These are phyloP conservation scores for Saccharomyces paradoxus DNA, from an alignment of 805 yeast genomes.

Conservation along the genomic window DNA sequence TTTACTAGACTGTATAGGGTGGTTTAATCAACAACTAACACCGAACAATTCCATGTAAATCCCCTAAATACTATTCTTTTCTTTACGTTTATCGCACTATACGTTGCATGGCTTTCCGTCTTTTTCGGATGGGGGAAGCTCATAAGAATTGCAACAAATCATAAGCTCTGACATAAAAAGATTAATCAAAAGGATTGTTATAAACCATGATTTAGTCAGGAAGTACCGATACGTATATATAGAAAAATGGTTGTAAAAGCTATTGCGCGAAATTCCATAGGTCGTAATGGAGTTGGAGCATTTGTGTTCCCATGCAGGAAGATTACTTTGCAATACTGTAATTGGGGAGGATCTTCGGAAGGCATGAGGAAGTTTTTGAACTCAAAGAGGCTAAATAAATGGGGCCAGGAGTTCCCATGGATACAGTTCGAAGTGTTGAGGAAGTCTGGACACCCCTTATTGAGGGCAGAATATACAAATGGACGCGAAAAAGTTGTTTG, in stretches of 20 bases:
- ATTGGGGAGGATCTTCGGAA: slow-evolving; percentile 90
- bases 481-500: slow-evolving; percentile 55
- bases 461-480: slow-evolving; percentile 48
- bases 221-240: not conserved
- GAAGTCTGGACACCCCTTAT: slow-evolving; percentile 76
- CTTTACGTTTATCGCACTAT: not conserved
- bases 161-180: not conserved
- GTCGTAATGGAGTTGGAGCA: slow-evolving; percentile 72
- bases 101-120: not conserved
- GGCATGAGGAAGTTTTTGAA: slow-evolving; percentile 70
- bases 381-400: slow-evolving; percentile 38
- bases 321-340: slow-evolving; percentile 74
- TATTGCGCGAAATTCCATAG: slow-evolving; percentile 47
- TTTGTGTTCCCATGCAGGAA: slow-evolving; percentile 67
- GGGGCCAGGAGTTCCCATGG: slow-evolving; percentile 56
- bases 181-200: no score
- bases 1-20: not conserved
- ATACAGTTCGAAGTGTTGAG: slow-evolving; percentile 64
- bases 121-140: not conserved
- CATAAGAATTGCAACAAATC: not conserved
- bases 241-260: slow-evolving; percentile 42
- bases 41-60: not conserved
- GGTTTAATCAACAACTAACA: not conserved
- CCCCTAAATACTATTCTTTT: not conserved
- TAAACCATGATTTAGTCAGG: no score